phyloP scores from a whole-genome alignment of 2,329 filamentous ascomycete genomes.

The Fusarium solani-melongenae region DNA sequence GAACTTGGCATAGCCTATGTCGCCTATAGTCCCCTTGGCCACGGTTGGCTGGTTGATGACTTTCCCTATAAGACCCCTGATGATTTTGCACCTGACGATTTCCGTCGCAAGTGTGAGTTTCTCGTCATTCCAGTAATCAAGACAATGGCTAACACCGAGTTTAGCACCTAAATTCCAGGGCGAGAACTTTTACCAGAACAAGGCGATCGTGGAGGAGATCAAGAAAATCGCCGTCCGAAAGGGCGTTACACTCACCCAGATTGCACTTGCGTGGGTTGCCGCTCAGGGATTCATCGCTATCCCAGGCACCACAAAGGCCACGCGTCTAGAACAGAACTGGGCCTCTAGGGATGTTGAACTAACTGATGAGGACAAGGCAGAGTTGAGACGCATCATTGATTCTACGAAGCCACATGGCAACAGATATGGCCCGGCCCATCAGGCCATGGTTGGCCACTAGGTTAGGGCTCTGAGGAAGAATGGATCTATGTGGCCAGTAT shows the following conservation, averaged over 20 bases:
- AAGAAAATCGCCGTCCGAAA: constrained; percentile 47
- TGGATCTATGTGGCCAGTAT: not conserved
- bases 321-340: constrained; percentile 54
- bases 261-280: constrained; percentile 55
- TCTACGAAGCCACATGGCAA: constrained; percentile 8
- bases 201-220: constrained; percentile 54
- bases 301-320: constrained; percentile 57
- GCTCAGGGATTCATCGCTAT: constrained; percentile 58
- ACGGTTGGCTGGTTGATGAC: constrained; percentile 59
- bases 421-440: constrained; percentile 1
- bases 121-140: not conserved
- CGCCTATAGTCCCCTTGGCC: constrained; percentile 58
- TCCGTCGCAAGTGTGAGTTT: constrained; percentile 50
- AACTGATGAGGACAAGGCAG: constrained; percentile 50
- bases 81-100: constrained; percentile 57
- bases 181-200: constrained; percentile 58
- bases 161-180: constrained; percentile 52
- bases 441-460: constrained; percentile 18
- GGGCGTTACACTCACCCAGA: constrained; percentile 48
- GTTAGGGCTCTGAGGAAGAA: not conserved
- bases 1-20: constrained; percentile 57
- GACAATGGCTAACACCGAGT: not conserved
- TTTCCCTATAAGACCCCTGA: constrained; percentile 55
- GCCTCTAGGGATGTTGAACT: constrained; percentile 50
- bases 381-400: constrained; percentile 54